phyloP scores from a whole-genome alignment of 805 yeast species.

The Suhomyces xylopsoci region DNA sequence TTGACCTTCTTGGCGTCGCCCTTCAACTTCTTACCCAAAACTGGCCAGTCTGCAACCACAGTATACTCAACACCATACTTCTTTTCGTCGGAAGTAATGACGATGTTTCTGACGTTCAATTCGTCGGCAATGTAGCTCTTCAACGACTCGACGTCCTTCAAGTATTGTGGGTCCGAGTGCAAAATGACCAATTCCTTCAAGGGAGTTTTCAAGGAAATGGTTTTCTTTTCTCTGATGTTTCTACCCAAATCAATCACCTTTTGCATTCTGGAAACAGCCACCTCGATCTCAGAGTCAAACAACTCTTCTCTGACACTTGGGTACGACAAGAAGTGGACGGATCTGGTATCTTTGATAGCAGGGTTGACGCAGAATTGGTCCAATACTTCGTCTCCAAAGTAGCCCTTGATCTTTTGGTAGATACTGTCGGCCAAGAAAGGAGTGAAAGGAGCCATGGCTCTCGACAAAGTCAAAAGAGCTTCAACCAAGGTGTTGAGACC shows the following conservation, averaged over 20 bases:
- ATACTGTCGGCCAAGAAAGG: slow-evolving; percentile 93
- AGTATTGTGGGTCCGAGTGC: slow-evolving; percentile 71
- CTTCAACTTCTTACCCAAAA: slow-evolving; percentile 94
- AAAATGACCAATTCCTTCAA: slow-evolving; percentile 82
- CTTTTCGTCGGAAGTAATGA: slow-evolving; percentile 86
- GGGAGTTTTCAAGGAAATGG: slow-evolving; percentile 92
- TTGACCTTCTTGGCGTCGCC: slow-evolving; percentile 91
- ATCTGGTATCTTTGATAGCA: slow-evolving; percentile 58
- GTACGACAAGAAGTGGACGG: slow-evolving; percentile 91
- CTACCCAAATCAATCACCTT: slow-evolving; percentile 95
- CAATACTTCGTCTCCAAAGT: slow-evolving; percentile 59
- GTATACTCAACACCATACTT: slow-evolving; percentile 88
- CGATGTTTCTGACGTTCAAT: slow-evolving; percentile 83
- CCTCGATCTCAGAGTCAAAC: slow-evolving; percentile 78
- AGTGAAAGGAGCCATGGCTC: slow-evolving; percentile 99
- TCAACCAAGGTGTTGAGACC: slow-evolving; percentile 91
- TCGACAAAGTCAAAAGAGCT: slow-evolving; percentile 79
- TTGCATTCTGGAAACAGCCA: slow-evolving; percentile 93
- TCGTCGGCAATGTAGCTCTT: slow-evolving; percentile 83
- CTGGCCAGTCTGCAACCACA: slow-evolving; percentile 99
- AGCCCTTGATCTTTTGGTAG: slow-evolving; percentile 68
- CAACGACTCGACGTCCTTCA: slow-evolving; percentile 74
- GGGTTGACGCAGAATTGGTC: slow-evolving; percentile 38
- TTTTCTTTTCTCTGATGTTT: slow-evolving; percentile 93
- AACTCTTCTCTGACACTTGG: slow-evolving; percentile 80